Evolutionary conservation across 139 green algal genomes (phyloP).

Genomic region (Mychonastes homosphaera): DNA sequence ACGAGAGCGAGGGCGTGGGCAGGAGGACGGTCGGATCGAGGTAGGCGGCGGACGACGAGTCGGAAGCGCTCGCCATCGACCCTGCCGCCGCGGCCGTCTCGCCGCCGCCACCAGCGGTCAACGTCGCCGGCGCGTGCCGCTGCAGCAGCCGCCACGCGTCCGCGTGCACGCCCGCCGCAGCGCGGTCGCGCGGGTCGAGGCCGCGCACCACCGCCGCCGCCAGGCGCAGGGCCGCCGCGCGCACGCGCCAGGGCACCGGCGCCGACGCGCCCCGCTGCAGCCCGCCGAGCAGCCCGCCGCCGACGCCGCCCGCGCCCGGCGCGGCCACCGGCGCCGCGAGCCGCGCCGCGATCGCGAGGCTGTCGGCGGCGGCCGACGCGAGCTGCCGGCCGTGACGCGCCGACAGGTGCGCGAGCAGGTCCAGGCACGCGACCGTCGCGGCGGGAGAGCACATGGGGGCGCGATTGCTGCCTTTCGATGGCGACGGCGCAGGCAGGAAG

Average conservation of each 20-base stretch:
- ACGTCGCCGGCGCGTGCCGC: conserved; percentile 30
- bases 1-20: background rate
- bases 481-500: too few species aligned
- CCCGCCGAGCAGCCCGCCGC: conserved; percentile 51
- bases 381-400: too few species aligned
- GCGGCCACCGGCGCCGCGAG: too few species aligned
- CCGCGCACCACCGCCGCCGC: conserved; percentile 48
- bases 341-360: too few species aligned
- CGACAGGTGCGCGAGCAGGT: too few species aligned
- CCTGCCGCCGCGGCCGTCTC: background rate
- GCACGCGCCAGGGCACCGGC: conserved; percentile 4
- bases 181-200: conserved; percentile 39
- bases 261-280: conserved; percentile 34
- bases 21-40: background rate
- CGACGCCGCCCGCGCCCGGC: conserved; percentile 54
- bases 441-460: too few species aligned
- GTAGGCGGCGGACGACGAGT: background rate
- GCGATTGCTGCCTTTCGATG: too few species aligned
- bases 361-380: too few species aligned
- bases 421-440: too few species aligned
- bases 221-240: conserved; percentile 36
- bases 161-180: conserved; percentile 32
- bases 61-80: background rate
- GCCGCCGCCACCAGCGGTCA: too few species aligned
- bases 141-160: conserved; percentile 46